Percentiles rank a stretch among this genome's conserved stretches.
Evolutionary conservation across 2,329 filamentous ascomycete genomes (phyloP).

Genomic region (Beauveria australis): DNA sequence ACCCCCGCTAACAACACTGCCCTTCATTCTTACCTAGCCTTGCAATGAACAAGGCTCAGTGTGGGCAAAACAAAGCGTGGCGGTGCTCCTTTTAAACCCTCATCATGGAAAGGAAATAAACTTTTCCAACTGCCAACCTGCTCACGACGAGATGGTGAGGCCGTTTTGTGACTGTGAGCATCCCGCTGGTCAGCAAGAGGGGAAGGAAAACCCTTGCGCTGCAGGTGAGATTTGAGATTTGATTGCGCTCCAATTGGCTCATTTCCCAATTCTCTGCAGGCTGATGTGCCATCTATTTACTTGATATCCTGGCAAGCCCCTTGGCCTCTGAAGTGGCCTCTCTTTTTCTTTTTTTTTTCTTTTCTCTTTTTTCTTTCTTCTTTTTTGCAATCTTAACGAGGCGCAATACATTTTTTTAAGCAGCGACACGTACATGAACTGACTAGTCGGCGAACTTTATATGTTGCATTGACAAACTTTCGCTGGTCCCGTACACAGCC

Average conservation of each 20-base stretch:
- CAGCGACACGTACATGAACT: background rate
- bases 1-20: background rate
- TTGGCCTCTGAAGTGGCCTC: background rate
- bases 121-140: background rate
- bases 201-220: background rate
- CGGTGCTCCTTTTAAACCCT: background rate
- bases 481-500: background rate
- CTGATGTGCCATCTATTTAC: background rate
- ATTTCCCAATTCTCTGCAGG: background rate
- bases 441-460: background rate
- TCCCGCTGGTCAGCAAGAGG: background rate
- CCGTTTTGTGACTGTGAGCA: background rate
- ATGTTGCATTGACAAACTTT: background rate
- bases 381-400: background rate
- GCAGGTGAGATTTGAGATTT: slow-evolving; percentile 1
- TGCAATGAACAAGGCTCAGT: background rate
- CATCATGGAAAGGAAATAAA: background rate
- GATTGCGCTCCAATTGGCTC: background rate
- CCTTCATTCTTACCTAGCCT: background rate
- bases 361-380: too few relatives aligned
- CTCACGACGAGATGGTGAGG: background rate
- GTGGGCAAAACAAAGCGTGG: background rate
- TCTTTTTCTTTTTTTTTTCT: background rate
- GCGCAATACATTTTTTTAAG: background rate
- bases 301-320: background rate